Evolutionary conservation across 1,139 yeast species (phyloP).

Genomic region (Geotrichum australiense): DNA sequence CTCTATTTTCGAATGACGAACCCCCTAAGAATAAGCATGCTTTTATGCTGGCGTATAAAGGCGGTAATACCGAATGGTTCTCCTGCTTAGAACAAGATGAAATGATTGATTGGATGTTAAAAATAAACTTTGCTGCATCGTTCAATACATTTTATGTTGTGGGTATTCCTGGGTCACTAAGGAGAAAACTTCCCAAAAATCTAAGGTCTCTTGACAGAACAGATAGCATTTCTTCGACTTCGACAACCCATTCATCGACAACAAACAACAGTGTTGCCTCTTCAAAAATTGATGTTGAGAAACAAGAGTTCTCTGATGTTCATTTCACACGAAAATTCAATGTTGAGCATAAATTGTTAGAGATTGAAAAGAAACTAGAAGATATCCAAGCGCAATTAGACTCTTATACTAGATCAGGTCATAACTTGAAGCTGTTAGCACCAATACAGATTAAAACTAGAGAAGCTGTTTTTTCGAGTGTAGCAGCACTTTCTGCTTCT

Average conservation of each 20-base stretch:
- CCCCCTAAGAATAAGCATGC: slow-evolving; percentile 20
- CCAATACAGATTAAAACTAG: slow-evolving; percentile 49
- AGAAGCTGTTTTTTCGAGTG: slow-evolving; percentile 41
- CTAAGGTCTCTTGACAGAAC: slow-evolving; percentile 1
- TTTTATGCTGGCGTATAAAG: slow-evolving; percentile 32
- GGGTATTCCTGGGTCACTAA: not conserved
- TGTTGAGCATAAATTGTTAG: slow-evolving; percentile 28
- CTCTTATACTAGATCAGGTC: slow-evolving; percentile 34
- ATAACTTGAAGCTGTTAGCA: slow-evolving; percentile 41
- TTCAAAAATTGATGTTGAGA: not conserved
- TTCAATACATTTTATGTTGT: slow-evolving; percentile 33
- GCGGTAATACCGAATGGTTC: slow-evolving; percentile 35
- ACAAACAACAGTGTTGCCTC: not conserved
- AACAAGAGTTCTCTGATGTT: slow-evolving; percentile 2
- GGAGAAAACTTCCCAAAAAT: not conserved
- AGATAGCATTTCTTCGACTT: not conserved
- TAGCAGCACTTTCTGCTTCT: slow-evolving; percentile 42
- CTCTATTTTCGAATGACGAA: slow-evolving; percentile 22
- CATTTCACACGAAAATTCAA: slow-evolving; percentile 18
- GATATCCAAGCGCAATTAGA: slow-evolving; percentile 34
- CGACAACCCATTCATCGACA: not conserved
- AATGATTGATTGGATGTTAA: slow-evolving; percentile 48
- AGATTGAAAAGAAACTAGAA: slow-evolving; percentile 33
- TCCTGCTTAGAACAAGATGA: slow-evolving; percentile 35
- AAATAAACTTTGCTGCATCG: slow-evolving; percentile 51